A percentile compares a stretch with the other conserved stretches of the same genome.
Conservation (phyloP, 257 asterid genomes). For the Solanum paucissectum region DNA sequence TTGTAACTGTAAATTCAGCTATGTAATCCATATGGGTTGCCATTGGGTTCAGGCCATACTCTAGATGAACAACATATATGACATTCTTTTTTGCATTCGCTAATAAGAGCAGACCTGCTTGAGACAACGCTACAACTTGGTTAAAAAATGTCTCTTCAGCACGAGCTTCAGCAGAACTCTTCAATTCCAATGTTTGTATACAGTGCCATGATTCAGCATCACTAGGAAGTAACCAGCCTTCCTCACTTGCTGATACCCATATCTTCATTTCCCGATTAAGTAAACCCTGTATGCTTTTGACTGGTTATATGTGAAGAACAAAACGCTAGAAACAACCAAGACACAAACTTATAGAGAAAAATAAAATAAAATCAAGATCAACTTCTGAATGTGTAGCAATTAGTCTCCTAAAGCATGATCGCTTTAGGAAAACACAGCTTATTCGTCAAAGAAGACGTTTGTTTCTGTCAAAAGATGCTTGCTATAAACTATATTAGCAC, state of each 20-base stretch:
- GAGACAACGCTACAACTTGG: slow-evolving; percentile 89
- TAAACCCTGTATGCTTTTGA: slow-evolving; percentile 54
- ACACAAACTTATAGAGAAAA: background rate
- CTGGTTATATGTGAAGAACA: background rate
- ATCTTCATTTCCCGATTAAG: slow-evolving; percentile 77
- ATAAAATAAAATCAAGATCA: background rate
- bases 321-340: background rate
- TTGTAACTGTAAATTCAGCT: slow-evolving; percentile 85
- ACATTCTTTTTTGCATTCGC: slow-evolving; percentile 96
- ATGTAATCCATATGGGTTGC: slow-evolving; percentile 79
- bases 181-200: slow-evolving; percentile 70
- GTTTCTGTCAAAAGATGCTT: background rate
- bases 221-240: slow-evolving; percentile 96
- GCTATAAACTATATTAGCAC: background rate
- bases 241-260: slow-evolving; percentile 89
- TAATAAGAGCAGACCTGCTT: slow-evolving; percentile 61
- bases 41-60: slow-evolving; percentile 75
- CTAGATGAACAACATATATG: slow-evolving; percentile 87
- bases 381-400: background rate
- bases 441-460: background rate
- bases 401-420: background rate
- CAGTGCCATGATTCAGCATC: slow-evolving; percentile 90
- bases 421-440: background rate
- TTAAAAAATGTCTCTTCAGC: slow-evolving; percentile 80
- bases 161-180: slow-evolving; percentile 51